Percentiles rank a stretch among this genome's conserved stretches.
phyloP scores from a whole-genome alignment of 441 rosid species.

The Jatropha multifida region DNA sequence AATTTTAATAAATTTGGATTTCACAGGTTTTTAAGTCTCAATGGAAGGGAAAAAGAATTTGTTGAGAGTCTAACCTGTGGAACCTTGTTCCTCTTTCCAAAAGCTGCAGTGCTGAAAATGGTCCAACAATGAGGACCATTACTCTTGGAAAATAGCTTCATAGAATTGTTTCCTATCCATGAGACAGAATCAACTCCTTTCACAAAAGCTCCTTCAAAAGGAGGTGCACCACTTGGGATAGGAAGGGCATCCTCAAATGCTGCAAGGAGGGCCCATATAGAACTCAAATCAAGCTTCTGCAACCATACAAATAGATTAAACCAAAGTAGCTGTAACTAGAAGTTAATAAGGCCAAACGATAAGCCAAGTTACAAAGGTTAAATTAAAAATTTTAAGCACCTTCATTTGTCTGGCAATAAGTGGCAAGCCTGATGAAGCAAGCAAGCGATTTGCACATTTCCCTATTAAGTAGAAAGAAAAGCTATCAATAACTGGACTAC shows the following conservation, averaged over 20 bases:
- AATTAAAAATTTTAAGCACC: constrained; percentile 33
- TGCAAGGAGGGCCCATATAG: constrained; percentile 96
- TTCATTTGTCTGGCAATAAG: constrained; percentile 88
- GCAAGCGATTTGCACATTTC: constrained; percentile 94
- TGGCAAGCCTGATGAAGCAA: constrained; percentile 86
- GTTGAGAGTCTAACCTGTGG: constrained; percentile 58
- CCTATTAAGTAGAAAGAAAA: constrained; percentile 48
- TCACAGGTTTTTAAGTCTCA: background rate
- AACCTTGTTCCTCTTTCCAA: constrained; percentile 81
- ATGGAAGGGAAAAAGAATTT: background rate
- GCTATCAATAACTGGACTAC: background rate
- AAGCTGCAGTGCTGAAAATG: constrained; percentile 80
- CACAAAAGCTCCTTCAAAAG: constrained; percentile 88
- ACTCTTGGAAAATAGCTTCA: constrained; percentile 50
- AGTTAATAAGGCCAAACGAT: background rate
- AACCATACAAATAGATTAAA: constrained; percentile 14
- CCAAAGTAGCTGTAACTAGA: background rate
- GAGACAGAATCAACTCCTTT: constrained; percentile 80
- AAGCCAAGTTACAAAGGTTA: background rate
- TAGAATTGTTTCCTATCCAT: constrained; percentile 91
- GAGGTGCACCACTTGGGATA: constrained; percentile 28
- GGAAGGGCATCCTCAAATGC: constrained; percentile 90
- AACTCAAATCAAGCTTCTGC: constrained; percentile 76
- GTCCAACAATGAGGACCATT: constrained; percentile 79
- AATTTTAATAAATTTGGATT: background rate